Percentiles rank a stretch among this genome's conserved stretches.
phyloP scores from a whole-genome alignment of 257 asterid genomes.

The Cynanchum wilfordii region DNA sequence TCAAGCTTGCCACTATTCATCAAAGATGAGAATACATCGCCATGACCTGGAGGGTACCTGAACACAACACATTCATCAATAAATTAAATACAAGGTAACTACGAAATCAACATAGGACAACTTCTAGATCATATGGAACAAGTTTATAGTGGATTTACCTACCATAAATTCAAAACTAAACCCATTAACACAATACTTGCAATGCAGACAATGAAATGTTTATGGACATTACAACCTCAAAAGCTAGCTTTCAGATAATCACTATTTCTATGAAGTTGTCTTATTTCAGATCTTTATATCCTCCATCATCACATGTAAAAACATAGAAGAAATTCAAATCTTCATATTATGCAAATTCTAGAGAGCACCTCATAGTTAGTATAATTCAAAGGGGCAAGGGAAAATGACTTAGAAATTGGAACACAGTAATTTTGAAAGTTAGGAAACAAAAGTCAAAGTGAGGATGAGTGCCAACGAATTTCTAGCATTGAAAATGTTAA shows the following conservation, averaged over 20 bases:
- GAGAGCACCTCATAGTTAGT: background rate
- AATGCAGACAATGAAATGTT: background rate
- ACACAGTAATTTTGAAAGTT: background rate
- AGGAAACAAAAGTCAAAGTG: background rate
- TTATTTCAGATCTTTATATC: background rate
- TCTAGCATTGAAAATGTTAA: background rate
- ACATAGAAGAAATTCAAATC: background rate
- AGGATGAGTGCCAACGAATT: background rate
- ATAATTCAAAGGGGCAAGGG: too few species aligned
- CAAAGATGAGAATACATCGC: slow-evolving; percentile 94
- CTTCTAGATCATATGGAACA: background rate
- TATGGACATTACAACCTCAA: background rate
- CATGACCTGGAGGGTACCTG: slow-evolving; percentile 99
- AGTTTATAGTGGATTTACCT: background rate
- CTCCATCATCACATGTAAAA: background rate
- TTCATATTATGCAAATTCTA: background rate
- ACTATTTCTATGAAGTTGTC: too few species aligned
- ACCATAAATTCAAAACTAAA: background rate
- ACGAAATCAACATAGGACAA: background rate
- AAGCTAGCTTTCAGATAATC: too few species aligned
- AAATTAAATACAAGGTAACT: slow-evolving; percentile 1
- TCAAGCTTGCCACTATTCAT: slow-evolving; percentile 96
- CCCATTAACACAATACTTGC: background rate
- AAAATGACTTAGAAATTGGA: too few species aligned
- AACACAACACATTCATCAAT: slow-evolving; percentile 21